Conservation (phyloP, 306 rosid species). For the Boehmeria nivea region DNA sequence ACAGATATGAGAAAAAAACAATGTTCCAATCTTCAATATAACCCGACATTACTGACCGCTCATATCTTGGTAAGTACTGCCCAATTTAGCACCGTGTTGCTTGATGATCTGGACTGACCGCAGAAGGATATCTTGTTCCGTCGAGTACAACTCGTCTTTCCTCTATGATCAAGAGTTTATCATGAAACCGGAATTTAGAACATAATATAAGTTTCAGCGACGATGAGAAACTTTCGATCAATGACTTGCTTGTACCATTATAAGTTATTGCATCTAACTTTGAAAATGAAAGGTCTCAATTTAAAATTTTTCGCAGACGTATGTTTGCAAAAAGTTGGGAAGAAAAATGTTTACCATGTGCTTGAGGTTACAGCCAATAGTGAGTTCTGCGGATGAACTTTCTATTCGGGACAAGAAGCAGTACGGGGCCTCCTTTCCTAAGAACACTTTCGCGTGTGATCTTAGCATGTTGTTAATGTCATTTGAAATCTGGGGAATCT, state of each 20-base stretch:
- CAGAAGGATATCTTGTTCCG: slow-evolving; percentile 78
- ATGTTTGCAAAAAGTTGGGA: neutral
- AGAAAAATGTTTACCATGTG: slow-evolving; percentile 49
- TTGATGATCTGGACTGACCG: slow-evolving; percentile 56
- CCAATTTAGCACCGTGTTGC: slow-evolving; percentile 57
- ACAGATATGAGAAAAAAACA: neutral
- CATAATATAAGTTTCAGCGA: neutral
- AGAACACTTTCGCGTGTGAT: slow-evolving; percentile 60
- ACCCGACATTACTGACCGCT: slow-evolving; percentile 4
- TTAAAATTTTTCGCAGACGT: neutral
- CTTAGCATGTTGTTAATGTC: slow-evolving; percentile 61
- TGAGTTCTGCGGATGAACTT: slow-evolving; percentile 59
- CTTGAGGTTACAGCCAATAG: slow-evolving; percentile 77
- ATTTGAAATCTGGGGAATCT: slow-evolving; percentile 56
- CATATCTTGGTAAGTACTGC: slow-evolving; percentile 31
- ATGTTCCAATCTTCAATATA: neutral
- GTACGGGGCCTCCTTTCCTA: slow-evolving; percentile 75
- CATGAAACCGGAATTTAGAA: neutral
- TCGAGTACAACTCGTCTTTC: slow-evolving; percentile 53
- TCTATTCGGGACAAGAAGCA: slow-evolving; percentile 74
- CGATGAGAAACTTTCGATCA: neutral
- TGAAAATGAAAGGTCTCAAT: neutral
- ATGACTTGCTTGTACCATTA: neutral
- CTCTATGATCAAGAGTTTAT: slow-evolving; percentile 30
- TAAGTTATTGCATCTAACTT: neutral